Conservation (phyloP, 1,284 basidiomycete genomes). For the Pisolithus thermaeus region DNA sequence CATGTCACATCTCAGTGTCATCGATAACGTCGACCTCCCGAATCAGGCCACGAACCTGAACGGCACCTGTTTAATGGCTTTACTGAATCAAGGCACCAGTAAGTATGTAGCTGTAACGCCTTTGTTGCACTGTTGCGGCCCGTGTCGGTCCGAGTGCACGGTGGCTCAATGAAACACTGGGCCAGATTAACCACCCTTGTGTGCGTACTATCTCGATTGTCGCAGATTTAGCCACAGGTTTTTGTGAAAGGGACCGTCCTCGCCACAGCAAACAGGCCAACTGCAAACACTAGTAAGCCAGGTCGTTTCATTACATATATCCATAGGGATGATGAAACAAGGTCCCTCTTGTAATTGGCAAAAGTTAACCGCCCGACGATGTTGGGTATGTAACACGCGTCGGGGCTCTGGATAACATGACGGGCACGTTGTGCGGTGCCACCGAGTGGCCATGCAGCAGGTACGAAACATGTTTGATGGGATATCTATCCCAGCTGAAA, state of each 20-base stretch:
- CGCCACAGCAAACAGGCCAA: background rate
- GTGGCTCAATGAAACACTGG: background rate
- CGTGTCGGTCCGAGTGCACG: background rate
- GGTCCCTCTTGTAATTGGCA: background rate
- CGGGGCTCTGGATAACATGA: background rate
- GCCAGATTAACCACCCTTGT: background rate
- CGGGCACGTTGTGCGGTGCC: background rate
- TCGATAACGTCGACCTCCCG: background rate
- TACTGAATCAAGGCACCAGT: background rate
- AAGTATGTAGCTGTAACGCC: background rate
- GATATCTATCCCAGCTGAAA: background rate
- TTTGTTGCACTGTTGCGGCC: background rate
- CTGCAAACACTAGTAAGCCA: background rate
- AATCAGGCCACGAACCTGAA: background rate
- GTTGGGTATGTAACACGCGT: background rate
- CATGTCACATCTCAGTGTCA: background rate
- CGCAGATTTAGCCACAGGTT: background rate
- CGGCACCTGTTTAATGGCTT: background rate
- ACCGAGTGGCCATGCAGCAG: background rate
- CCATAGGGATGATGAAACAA: background rate
- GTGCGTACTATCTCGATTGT: background rate
- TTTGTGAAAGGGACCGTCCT: background rate
- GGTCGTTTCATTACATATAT: background rate
- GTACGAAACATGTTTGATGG: background rate
- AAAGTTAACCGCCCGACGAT: background rate